These are phyloP conservation scores for Piromyces finnis DNA, from an alignment of 192 early-diverging fungal genomes.

Conservation along the genomic window DNA sequence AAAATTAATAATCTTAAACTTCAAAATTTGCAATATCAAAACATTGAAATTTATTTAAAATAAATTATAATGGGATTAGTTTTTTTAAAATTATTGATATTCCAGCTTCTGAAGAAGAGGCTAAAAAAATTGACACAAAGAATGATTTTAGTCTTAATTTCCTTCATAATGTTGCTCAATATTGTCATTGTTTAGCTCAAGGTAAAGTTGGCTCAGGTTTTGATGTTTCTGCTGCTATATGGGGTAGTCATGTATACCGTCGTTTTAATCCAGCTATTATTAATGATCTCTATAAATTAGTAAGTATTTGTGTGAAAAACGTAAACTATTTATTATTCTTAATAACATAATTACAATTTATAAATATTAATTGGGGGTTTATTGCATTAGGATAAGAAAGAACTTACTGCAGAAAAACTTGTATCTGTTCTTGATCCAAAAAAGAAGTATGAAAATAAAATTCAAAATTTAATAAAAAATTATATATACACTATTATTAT, in stretches of 20 bases:
- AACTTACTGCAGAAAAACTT: slow-evolving; percentile 10
- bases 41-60: too few relatives aligned
- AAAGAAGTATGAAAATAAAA: background rate
- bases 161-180: slow-evolving; percentile 78
- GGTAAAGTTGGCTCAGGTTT: slow-evolving; percentile 96
- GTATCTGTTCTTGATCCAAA: slow-evolving; percentile 17
- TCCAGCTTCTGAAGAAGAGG: background rate
- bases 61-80: too few relatives aligned
- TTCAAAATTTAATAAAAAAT: background rate
- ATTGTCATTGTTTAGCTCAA: slow-evolving; percentile 89
- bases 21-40: too few relatives aligned
- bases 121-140: background rate
- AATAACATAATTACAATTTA: too few relatives aligned
- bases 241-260: slow-evolving; percentile 71
- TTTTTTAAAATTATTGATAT: slow-evolving; percentile 37
- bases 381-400: slow-evolving; percentile 1
- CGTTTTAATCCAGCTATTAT: slow-evolving; percentile 61
- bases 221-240: slow-evolving; percentile 83
- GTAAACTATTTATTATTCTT: background rate
- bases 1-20: too few relatives aligned
- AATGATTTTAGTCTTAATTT: slow-evolving; percentile 7
- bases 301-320: background rate
- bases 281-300: background rate
- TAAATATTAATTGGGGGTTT: too few relatives aligned
- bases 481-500: too few relatives aligned